Conservation (phyloP, 129 eudicot genomes). For the Oenanthe sinensis region DNA sequence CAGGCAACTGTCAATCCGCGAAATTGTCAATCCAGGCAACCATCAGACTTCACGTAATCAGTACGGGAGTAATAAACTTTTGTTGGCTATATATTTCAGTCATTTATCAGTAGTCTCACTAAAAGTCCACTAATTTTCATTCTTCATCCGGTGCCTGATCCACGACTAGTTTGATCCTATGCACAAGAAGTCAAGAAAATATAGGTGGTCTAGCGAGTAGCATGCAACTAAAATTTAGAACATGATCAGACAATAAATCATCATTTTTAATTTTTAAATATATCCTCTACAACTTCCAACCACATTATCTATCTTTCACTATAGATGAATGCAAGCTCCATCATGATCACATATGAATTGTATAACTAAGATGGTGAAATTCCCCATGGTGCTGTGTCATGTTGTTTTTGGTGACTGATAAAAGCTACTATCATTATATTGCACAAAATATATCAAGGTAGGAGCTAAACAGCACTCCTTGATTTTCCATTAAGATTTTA, state of each 20-base stretch:
- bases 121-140: not conserved
- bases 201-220: not conserved
- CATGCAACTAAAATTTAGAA: not conserved
- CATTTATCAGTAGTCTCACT: not conserved
- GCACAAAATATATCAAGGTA: not conserved
- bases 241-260: not conserved
- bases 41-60: not conserved
- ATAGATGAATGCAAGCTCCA: not conserved
- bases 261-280: not conserved
- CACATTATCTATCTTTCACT: not conserved
- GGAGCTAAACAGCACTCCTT: not conserved
- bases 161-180: not conserved
- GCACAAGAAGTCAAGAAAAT: slow-evolving; percentile 6
- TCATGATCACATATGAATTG: not conserved
- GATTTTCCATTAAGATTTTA: not conserved
- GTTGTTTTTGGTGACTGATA: not conserved
- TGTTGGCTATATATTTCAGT: not conserved
- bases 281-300: not conserved
- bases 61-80: not conserved
- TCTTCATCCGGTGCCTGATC: not conserved
- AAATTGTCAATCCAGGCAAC: not conserved
- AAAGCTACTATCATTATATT: not conserved
- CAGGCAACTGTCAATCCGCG: not conserved
- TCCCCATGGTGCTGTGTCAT: not conserved
- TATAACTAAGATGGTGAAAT: not conserved